phyloP scores from a whole-genome alignment of 768 basidiomycete genomes.

The Pulveroboletus frians region DNA sequence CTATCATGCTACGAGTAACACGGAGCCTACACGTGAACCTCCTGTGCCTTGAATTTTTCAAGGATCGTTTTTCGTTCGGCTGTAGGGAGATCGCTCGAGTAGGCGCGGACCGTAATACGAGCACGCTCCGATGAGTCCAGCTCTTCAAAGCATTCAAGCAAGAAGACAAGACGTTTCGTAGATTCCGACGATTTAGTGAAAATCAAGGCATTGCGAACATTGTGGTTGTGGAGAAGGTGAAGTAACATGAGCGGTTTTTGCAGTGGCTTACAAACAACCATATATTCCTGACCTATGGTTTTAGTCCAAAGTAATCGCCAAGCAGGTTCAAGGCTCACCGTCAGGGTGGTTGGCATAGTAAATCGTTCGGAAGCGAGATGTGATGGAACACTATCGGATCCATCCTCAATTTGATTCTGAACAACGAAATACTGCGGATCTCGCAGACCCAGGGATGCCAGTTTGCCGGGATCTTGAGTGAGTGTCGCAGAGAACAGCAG shows the following conservation, averaged over 20 bases:
- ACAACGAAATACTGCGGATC: slow-evolving; percentile 88
- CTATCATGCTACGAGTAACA: not conserved
- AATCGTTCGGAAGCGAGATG: slow-evolving; percentile 70
- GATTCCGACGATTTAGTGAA: slow-evolving; percentile 98
- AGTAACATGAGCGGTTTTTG: slow-evolving; percentile 88
- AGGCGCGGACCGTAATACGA: slow-evolving; percentile 54
- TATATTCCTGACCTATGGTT: slow-evolving; percentile 62
- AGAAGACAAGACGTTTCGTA: slow-evolving; percentile 70
- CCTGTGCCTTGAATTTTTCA: slow-evolving; percentile 72
- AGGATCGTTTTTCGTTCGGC: slow-evolving; percentile 72
- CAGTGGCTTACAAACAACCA: slow-evolving; percentile 72
- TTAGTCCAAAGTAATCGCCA: not conserved
- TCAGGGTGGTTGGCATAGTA: slow-evolving; percentile 74
- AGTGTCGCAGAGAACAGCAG: slow-evolving; percentile 95
- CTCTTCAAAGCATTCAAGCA: slow-evolving; percentile 78
- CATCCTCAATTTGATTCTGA: slow-evolving; percentile 41
- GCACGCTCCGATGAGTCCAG: slow-evolving; percentile 27
- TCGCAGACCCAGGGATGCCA: slow-evolving; percentile 72
- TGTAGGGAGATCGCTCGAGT: slow-evolving; percentile 79
- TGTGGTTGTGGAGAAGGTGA: slow-evolving; percentile 65
- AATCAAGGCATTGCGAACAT: slow-evolving; percentile 69
- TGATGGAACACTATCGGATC: slow-evolving; percentile 36
- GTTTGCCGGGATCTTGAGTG: slow-evolving; percentile 90
- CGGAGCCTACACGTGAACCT: slow-evolving; percentile 72
- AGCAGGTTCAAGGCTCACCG: slow-evolving; percentile 38